phyloP scores from a whole-genome alignment of 2,329 filamentous ascomycete genomes.

The Colletotrichum melonis region DNA sequence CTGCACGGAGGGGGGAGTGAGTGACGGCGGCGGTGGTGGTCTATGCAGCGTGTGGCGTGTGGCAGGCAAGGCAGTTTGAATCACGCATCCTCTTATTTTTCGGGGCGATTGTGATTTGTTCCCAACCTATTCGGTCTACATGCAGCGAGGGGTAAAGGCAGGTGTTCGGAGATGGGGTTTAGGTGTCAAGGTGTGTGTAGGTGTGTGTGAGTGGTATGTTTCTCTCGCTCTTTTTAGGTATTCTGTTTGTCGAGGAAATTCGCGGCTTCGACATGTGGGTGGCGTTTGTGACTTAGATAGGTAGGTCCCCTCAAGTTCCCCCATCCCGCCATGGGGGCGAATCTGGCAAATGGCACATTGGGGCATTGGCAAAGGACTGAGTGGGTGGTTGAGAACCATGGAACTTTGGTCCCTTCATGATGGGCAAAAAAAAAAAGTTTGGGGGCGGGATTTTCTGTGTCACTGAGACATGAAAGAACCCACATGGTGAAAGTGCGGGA shows the following conservation, averaged over 20 bases:
- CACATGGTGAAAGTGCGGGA: background rate
- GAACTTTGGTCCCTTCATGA: background rate
- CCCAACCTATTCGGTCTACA: conserved; percentile 18
- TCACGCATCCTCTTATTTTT: conserved; percentile 3
- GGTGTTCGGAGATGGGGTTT: background rate
- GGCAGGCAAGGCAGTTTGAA: conserved; percentile 8
- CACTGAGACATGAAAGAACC: background rate
- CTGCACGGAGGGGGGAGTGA: conserved; percentile 5
- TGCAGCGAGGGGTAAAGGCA: conserved; percentile 17
- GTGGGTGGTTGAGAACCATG: too few species aligned
- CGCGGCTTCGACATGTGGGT: conserved; percentile 13
- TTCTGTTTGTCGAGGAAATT: background rate
- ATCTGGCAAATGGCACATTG: background rate
- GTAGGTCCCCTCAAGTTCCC: background rate
- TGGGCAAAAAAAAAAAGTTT: background rate
- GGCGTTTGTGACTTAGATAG: conserved; percentile 17
- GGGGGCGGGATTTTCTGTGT: background rate
- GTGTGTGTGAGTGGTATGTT: background rate
- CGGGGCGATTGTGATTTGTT: background rate
- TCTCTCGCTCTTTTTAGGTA: background rate
- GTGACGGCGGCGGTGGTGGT: background rate
- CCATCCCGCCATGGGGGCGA: background rate
- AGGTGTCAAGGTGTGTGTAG: background rate
- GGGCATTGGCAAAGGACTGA: too few species aligned
- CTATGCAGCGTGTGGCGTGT: conserved; percentile 12